These are phyloP conservation scores for Paracorniculantispora psalliotae DNA, from an alignment of 2,329 filamentous ascomycete species.

Conservation along the genomic window DNA sequence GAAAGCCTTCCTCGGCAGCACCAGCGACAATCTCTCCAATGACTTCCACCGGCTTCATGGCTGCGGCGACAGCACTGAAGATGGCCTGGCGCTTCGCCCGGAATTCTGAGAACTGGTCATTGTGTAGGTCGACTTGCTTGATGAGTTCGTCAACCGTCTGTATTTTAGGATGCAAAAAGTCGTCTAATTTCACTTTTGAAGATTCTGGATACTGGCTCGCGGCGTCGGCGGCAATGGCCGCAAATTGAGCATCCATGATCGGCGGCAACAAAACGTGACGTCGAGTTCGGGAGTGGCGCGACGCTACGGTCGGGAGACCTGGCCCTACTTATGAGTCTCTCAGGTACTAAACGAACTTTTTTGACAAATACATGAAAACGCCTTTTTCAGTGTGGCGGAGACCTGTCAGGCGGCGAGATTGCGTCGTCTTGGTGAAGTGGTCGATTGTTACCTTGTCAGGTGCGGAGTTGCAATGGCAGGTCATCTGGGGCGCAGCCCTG, in stretches of 20 bases:
- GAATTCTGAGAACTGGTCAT: constrained; percentile 33
- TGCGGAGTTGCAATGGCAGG: constrained; percentile 5
- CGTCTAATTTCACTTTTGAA: constrained; percentile 24
- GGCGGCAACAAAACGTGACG: neutral
- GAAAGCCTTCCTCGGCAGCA: constrained; percentile 33
- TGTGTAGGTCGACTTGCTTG: constrained; percentile 28
- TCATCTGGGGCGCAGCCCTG: constrained; percentile 9
- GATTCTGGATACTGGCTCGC: constrained; percentile 28
- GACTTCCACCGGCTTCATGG: constrained; percentile 34
- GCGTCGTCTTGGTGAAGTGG: neutral
- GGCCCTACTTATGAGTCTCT: neutral
- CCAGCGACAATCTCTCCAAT: constrained; percentile 35
- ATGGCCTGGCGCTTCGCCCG: constrained; percentile 30
- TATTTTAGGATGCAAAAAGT: constrained; percentile 30
- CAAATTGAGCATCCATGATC: constrained; percentile 18
- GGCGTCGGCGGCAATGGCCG: constrained; percentile 30
- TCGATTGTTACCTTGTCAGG: neutral
- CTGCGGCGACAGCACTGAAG: constrained; percentile 28
- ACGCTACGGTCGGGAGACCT: neutral
- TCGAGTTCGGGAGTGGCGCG: neutral
- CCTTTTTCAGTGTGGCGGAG: too few relatives aligned
- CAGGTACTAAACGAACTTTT: neutral
- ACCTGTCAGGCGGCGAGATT: neutral
- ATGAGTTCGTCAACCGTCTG: constrained; percentile 28
- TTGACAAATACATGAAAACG: neutral